A percentile compares a stretch with the other conserved stretches of the same genome.
Conservation (phyloP, 1,139 yeast genomes). For the Magnusiomyces clavatus region DNA sequence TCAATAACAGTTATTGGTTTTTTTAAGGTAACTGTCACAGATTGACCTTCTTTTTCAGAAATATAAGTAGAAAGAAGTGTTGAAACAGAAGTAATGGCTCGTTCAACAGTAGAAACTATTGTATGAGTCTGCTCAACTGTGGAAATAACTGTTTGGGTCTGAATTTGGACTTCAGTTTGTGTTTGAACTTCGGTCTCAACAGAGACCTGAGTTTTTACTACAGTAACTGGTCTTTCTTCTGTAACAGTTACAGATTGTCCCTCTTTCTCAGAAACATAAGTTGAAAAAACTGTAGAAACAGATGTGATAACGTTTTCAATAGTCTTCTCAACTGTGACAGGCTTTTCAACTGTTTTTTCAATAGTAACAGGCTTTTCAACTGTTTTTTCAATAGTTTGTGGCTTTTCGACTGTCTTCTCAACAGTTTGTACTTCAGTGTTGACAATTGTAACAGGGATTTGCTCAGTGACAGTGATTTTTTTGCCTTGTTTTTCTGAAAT, state of each 20-base stretch:
- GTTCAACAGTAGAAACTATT: background rate
- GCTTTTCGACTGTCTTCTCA: background rate
- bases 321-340: background rate
- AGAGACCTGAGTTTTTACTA: background rate
- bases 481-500: background rate
- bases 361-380: background rate
- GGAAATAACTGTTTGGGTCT: background rate
- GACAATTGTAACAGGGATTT: background rate
- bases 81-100: slow-evolving; percentile 1
- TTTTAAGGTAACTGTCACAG: background rate
- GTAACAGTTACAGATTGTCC: slow-evolving; percentile 3
- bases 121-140: background rate
- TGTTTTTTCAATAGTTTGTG: background rate
- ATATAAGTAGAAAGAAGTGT: slow-evolving; percentile 2
- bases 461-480: background rate
- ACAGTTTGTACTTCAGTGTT: slow-evolving; percentile 4
- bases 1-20: slow-evolving; percentile 4
- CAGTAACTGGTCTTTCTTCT: background rate
- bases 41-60: slow-evolving; percentile 2
- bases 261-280: background rate
- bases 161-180: slow-evolving; percentile 1
- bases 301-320: slow-evolving; percentile 1
- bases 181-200: background rate
- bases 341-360: background rate
- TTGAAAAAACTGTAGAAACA: background rate